A percentile compares a stretch with the other conserved stretches of the same genome.
These are phyloP conservation scores for Ganoderma lucidum DNA, from an alignment of 1,284 basidiomycete species.

Conservation along the genomic window DNA sequence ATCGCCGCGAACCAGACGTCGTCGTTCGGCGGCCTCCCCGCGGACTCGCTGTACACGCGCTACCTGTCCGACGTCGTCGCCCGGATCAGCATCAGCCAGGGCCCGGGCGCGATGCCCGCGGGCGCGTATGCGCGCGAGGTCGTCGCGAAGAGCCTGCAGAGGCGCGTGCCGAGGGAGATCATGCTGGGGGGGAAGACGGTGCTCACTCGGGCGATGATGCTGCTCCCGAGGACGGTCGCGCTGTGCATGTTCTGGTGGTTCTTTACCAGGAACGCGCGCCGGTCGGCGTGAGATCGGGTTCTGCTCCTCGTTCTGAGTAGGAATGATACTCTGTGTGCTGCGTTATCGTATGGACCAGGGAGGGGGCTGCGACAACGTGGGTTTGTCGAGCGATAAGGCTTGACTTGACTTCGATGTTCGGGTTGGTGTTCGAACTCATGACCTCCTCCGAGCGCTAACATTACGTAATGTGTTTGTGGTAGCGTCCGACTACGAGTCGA, in stretches of 20 bases:
- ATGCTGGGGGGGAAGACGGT: constrained; percentile 8
- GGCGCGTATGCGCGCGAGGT: constrained; percentile 59
- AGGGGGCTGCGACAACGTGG: no score
- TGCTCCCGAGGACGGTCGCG: constrained; percentile 52
- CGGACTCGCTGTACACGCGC: constrained; percentile 57
- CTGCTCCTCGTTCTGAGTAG: neutral
- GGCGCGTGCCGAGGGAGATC: constrained; percentile 3
- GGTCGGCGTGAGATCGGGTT: neutral
- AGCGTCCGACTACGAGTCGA: no score
- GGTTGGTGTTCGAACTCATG: no score
- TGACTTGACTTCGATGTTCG: no score
- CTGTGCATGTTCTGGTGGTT: constrained; percentile 25
- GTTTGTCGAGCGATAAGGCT: no score
- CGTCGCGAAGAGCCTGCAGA: constrained; percentile 50
- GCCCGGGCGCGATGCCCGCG: constrained; percentile 53
- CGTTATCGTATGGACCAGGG: no score
- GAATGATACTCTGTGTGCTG: no score
- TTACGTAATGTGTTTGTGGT: no score
- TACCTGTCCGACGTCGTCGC: constrained; percentile 62
- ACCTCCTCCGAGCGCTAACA: no score
- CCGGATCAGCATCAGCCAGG: constrained; percentile 62
- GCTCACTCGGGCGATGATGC: constrained; percentile 37
- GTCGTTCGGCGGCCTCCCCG: constrained; percentile 51
- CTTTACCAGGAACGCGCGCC: constrained; percentile 10
- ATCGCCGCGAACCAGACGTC: constrained; percentile 57